Base-by-base conservation (phyloP, 2,329 filamentous ascomycete genomes). In the Penicillium sp. region DNA sequence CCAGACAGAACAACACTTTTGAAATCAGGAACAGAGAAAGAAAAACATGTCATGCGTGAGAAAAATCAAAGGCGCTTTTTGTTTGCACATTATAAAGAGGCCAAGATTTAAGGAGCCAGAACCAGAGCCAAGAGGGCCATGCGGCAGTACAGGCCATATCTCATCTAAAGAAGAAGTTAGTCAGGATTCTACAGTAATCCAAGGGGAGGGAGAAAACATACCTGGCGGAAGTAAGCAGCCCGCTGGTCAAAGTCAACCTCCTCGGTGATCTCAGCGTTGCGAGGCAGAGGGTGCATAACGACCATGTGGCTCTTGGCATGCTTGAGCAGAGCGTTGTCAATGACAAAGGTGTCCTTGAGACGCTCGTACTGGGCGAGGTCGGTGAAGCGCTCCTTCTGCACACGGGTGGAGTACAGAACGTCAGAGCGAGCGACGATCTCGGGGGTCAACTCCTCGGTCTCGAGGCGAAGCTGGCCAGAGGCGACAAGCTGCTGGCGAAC, bases 191-290 rank as follows among this genome's bases (percentile, higher is more conserved):
- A 35, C 29, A 31, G 2, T 31, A 16, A 50, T 25, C 14, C 3
- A 54, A 31, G 46, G 53, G 11, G 53, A 42, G 46, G 56, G 19
- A 26, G 19, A 23, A 37, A 60, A 84, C 90, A 87, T 80, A 96
- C 93, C 90, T 99, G 95, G 90, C 95, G 88, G 80, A 99, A 99
- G 81, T 99, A 99, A 55, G 95, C 93, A 58, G 95, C 95, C 68
- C 95, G 83, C 74, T 96, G 92, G 80, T 99, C 95, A 79, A 96
- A 96, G 78, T 99, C 95, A 49, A 99, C 92, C 81, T 99, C 95
- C 78, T 96, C 92, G 33, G 88, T 87, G 72, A 99, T 88, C 83
- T 99, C 95, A 65, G 89, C 87, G 72, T 98, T 98, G 70, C 95
- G 85, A 42, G 95, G 95, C 70, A 99, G 83, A 57, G 95, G 95